Evolutionary conservation across 345 rosid species (phyloP).

Genomic region (Salix dunnii): DNA sequence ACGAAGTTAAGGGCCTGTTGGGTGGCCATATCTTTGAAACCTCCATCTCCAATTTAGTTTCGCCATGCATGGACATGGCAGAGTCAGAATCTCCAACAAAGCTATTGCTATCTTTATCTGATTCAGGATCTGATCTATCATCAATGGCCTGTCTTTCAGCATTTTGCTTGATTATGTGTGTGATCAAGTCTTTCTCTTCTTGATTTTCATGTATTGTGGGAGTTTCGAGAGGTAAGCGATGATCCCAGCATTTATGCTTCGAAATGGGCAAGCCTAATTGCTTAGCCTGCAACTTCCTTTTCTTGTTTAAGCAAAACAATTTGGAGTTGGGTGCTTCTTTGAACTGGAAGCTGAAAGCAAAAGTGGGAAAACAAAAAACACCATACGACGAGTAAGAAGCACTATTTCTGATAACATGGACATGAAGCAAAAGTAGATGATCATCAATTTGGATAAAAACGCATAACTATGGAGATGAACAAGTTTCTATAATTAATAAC

Average conservation of each 20-base stretch:
- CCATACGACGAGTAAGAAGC: background rate
- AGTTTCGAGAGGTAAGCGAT: constrained; percentile 20
- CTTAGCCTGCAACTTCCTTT: constrained; percentile 51
- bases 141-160: constrained; percentile 7
- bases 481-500: background rate
- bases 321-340: background rate
- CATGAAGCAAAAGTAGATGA: background rate
- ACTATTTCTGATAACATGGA: background rate
- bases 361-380: background rate
- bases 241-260: constrained; percentile 49
- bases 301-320: constrained; percentile 36
- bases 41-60: constrained; percentile 22
- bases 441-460: background rate
- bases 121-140: constrained; percentile 33
- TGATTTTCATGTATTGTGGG: constrained; percentile 7
- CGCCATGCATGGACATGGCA: constrained; percentile 13
- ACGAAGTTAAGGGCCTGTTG: constrained; percentile 27
- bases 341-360: constrained; percentile 21
- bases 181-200: constrained; percentile 10
- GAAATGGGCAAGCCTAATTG: constrained; percentile 43
- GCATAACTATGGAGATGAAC: background rate
- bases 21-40: constrained; percentile 7
- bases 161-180: constrained; percentile 10
- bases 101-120: constrained; percentile 49
- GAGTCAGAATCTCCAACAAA: constrained; percentile 32